Conservation (phyloP, 23 red algal species). For the Gracilaria gracilis region DNA sequence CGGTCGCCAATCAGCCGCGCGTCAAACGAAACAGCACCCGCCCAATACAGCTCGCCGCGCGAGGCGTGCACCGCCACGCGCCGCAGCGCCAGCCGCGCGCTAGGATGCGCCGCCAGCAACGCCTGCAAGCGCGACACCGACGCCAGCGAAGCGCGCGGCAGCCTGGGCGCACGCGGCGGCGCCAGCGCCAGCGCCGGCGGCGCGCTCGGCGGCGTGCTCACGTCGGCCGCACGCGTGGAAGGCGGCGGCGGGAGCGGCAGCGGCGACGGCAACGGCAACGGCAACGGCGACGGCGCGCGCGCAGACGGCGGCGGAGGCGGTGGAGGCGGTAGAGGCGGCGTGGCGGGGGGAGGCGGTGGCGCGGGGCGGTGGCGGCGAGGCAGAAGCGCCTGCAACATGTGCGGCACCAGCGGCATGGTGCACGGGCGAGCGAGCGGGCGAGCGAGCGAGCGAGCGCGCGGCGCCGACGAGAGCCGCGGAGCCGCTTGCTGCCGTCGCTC, state of each 20-base stretch:
- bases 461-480: no score
- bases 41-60: background rate
- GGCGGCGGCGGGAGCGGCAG: slow-evolving; percentile 10
- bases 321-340: background rate
- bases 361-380: slow-evolving; percentile 1
- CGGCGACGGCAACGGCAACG: background rate
- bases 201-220: no score
- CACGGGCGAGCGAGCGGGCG: no score
- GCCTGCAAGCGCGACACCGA: background rate
- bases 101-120: background rate
- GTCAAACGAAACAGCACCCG: background rate
- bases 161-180: background rate
- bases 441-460: no score
- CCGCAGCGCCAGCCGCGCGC: background rate
- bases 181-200: background rate
- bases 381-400: slow-evolving; percentile 2
- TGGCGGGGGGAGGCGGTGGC: background rate
- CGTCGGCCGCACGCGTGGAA: background rate
- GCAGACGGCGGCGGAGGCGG: background rate
- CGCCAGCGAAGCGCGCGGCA: background rate
- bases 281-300: background rate
- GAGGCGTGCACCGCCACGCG: background rate
- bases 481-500: no score
- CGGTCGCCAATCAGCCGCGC: background rate
- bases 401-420: slow-evolving; percentile 28